phyloP scores from a whole-genome alignment of 306 rosid species.

The Pueraria montana region DNA sequence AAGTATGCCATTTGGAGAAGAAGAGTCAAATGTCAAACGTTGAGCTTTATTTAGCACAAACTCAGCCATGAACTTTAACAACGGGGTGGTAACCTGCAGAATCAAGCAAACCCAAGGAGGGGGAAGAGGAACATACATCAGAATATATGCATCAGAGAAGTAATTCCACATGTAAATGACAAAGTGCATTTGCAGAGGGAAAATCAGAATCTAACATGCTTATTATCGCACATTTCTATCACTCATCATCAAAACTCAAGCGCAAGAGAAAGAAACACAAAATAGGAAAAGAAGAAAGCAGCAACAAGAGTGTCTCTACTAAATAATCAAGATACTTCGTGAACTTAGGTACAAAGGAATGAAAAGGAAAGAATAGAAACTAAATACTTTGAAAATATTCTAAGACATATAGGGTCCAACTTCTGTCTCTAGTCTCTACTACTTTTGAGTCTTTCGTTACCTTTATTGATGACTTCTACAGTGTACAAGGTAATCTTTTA shows the following conservation, averaged over 20 bases:
- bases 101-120: constrained; percentile 11
- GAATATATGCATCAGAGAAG: no score
- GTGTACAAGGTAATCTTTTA: neutral
- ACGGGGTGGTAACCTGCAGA: constrained; percentile 93
- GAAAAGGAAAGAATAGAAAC: neutral
- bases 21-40: constrained; percentile 96
- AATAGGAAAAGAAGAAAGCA: constrained; percentile 36
- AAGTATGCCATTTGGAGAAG: constrained; percentile 99
- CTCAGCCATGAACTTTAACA: constrained; percentile 97
- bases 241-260: constrained; percentile 6
- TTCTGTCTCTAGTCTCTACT: neutral
- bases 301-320: neutral
- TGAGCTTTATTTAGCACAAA: constrained; percentile 97
- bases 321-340: neutral
- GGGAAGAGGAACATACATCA: constrained; percentile 12
- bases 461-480: neutral
- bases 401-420: neutral
- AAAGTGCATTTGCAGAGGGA: neutral
- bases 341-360: neutral
- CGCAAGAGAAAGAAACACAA: constrained; percentile 16
- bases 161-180: constrained; percentile 12
- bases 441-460: neutral
- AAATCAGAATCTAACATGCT: neutral
- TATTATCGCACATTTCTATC: constrained; percentile 19
- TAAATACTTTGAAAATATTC: neutral